Evolutionary conservation across 441 rosid species (phyloP).

Genomic region (Eruca vesicaria): DNA sequence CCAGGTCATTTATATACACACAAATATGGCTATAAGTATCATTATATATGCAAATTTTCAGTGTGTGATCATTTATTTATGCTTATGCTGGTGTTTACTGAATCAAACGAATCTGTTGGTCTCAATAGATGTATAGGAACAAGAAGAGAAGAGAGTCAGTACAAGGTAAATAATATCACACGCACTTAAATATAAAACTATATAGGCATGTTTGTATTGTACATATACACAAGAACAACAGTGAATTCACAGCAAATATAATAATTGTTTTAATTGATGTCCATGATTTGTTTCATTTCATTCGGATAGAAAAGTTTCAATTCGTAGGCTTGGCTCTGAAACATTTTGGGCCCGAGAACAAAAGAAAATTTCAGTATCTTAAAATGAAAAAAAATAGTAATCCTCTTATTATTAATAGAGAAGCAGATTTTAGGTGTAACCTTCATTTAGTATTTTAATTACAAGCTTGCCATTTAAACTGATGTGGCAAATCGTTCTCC

Average conservation of each 20-base stretch:
- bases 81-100: background rate
- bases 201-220: background rate
- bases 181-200: background rate
- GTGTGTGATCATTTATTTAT: background rate
- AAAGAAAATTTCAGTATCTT: background rate
- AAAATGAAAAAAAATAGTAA: background rate
- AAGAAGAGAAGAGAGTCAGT: constrained; percentile 64
- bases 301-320: background rate
- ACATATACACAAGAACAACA: background rate
- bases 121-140: constrained; percentile 30
- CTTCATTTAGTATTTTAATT: too few species aligned
- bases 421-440: too few species aligned
- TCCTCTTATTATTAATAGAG: too few species aligned
- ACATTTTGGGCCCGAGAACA: background rate
- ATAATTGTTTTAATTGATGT: background rate
- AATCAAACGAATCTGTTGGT: background rate
- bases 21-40: background rate
- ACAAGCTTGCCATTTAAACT: too few species aligned
- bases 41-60: background rate
- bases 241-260: background rate
- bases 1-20: constrained; percentile 37
- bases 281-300: background rate
- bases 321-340: background rate
- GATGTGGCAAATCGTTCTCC: too few species aligned
- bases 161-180: constrained; percentile 48